A percentile compares a stretch with the other conserved stretches of the same genome.
phyloP scores from a whole-genome alignment of 2,329 filamentous ascomycete genomes.

The Fonsecaea pedrosoi region DNA sequence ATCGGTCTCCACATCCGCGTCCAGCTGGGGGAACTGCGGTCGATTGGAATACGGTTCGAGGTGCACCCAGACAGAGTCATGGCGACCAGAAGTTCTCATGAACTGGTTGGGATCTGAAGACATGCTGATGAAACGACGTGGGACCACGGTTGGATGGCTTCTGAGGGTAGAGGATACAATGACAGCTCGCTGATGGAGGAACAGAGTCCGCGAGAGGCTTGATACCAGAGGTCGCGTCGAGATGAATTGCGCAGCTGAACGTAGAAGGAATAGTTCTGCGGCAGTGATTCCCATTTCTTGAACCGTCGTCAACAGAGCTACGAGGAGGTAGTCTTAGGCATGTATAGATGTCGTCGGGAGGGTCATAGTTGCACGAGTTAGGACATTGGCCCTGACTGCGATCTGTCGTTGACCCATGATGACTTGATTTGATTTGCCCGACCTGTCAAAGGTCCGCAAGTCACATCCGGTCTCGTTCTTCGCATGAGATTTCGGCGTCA shows the following conservation, averaged over 20 bases:
- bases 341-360: not conserved
- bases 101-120: conserved; percentile 41
- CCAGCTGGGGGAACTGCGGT: conserved; percentile 54
- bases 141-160: not conserved
- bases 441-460: conserved; percentile 5
- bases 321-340: not conserved
- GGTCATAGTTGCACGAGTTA: not conserved
- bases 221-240: not conserved
- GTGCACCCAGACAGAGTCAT: conserved; percentile 62
- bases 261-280: conserved; percentile 1
- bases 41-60: conserved; percentile 54
- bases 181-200: not conserved
- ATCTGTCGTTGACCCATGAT: not conserved
- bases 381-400: not conserved
- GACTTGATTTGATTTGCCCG: conserved; percentile 1
- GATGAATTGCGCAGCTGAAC: not conserved
- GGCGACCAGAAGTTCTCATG: conserved; percentile 58
- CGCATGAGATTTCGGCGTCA: not conserved
- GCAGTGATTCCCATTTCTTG: conserved; percentile 4
- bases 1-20: conserved; percentile 54
- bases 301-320: not conserved
- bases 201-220: not conserved
- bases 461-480: conserved; percentile 1
- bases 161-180: not conserved
- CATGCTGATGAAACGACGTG: conserved; percentile 1